Evolutionary conservation across 2,329 filamentous ascomycete species (phyloP).

Genomic region (Dothistroma septosporum): DNA sequence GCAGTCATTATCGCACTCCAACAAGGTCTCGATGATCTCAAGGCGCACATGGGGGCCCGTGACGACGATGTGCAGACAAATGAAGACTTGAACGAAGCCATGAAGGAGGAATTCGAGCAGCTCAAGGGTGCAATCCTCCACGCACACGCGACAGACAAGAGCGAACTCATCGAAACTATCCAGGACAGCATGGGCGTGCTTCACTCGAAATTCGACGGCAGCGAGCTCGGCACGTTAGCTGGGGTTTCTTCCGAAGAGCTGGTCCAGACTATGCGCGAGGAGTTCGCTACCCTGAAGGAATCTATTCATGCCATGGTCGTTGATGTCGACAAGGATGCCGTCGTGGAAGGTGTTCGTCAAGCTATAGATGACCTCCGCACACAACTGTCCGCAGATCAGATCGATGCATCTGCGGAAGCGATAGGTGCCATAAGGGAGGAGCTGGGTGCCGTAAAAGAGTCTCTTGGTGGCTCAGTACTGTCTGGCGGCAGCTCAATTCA

Average conservation of each 20-base stretch:
- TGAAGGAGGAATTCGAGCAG: constrained; percentile 78
- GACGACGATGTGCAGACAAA: constrained; percentile 27
- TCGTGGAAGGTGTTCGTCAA: constrained; percentile 62
- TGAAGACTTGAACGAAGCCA: constrained; percentile 59
- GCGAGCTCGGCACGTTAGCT: constrained; percentile 28
- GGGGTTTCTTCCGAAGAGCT: constrained; percentile 43
- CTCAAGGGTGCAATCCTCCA: constrained; percentile 72
- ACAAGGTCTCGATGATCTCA: constrained; percentile 32
- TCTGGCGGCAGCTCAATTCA: constrained; percentile 28
- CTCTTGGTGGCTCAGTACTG: constrained; percentile 41
- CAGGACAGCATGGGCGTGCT: constrained; percentile 49
- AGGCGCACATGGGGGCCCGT: constrained; percentile 23
- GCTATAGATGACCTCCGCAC: constrained; percentile 42
- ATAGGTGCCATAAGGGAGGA: constrained; percentile 43
- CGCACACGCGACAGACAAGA: constrained; percentile 53
- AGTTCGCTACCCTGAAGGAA: constrained; percentile 59
- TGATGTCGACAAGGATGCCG: constrained; percentile 51
- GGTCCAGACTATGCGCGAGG: constrained; percentile 51
- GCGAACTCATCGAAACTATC: constrained; percentile 59
- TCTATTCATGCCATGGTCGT: constrained; percentile 52
- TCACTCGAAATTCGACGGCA: constrained; percentile 42
- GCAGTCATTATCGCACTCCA: constrained; percentile 33
- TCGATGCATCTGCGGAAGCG: constrained; percentile 40
- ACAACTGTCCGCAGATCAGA: constrained; percentile 38
- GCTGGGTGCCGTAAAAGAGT: constrained; percentile 42